These are phyloP conservation scores for Trichoderma asperelloides DNA, from an alignment of 495 filamentous ascomycete genomes.

Conservation along the genomic window DNA sequence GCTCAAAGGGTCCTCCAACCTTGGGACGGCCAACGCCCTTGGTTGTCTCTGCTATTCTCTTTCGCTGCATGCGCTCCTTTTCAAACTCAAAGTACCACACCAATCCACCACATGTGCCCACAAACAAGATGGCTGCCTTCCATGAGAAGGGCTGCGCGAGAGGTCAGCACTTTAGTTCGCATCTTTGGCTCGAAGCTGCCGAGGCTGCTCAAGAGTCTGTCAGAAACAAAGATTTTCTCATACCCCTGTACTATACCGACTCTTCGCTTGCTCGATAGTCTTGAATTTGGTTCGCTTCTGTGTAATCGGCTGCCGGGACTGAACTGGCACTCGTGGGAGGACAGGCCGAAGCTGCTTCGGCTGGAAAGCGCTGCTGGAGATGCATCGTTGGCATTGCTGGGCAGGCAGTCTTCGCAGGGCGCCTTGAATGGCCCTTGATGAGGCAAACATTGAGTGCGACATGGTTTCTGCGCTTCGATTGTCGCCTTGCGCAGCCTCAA, in stretches of 20 bases:
- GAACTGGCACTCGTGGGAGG: background rate
- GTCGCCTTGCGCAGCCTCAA: background rate
- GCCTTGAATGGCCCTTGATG: conserved; percentile 18
- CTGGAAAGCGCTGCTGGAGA: conserved; percentile 15
- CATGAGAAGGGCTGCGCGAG: conserved; percentile 69
- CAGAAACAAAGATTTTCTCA: conserved; percentile 9
- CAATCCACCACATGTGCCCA: conserved; percentile 65
- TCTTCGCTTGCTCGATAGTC: conserved; percentile 47
- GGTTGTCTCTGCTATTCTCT: conserved; percentile 76
- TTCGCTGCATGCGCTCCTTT: conserved; percentile 78
- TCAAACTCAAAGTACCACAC: conserved; percentile 85
- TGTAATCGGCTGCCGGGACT: conserved; percentile 20
- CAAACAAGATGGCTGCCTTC: conserved; percentile 80
- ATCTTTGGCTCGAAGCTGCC: background rate
- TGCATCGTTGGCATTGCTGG: conserved; percentile 20
- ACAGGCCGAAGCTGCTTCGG: conserved; percentile 9
- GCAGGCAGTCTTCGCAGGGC: conserved; percentile 15
- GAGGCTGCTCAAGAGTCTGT: background rate
- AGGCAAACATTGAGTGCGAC: conserved; percentile 17
- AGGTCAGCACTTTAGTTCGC: conserved; percentile 3
- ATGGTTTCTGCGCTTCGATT: conserved; percentile 14
- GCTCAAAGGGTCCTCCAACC: conserved; percentile 77
- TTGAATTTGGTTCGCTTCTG: conserved; percentile 33
- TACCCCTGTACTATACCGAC: conserved; percentile 43
- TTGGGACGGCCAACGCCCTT: conserved; percentile 91